A percentile compares a stretch with the other conserved stretches of the same genome.
Conservation (phyloP, 2,329 filamentous ascomycete species). For the Eutypella sp. region DNA sequence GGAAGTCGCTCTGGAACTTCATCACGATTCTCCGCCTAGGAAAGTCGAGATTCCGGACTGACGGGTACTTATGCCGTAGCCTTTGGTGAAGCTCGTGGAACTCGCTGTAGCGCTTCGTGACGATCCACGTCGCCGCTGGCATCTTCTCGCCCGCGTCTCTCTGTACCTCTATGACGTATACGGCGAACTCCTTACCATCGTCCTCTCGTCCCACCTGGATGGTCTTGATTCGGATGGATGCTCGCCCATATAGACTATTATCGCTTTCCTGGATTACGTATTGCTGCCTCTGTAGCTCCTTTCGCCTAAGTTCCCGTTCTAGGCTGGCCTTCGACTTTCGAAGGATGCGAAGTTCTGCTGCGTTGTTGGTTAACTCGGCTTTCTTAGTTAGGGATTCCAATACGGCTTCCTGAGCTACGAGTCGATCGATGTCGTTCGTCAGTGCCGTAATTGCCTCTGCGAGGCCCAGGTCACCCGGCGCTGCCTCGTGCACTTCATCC, state of each 20-base stretch:
- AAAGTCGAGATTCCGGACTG: conserved; percentile 85
- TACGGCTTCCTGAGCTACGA: conserved; percentile 82
- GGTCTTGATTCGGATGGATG: conserved; percentile 82
- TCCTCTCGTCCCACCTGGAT: conserved; percentile 90
- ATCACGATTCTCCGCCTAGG: conserved; percentile 88
- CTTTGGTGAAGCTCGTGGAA: conserved; percentile 94
- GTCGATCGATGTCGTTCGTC: conserved; percentile 85
- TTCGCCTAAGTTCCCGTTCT: conserved; percentile 84
- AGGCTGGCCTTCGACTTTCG: conserved; percentile 92
- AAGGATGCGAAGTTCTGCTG: conserved; percentile 83
- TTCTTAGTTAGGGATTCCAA: conserved; percentile 89
- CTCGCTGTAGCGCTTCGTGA: conserved; percentile 92
- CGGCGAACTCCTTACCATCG: conserved; percentile 86
- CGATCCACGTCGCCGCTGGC: conserved; percentile 90
- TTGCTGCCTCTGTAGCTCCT: conserved; percentile 93
- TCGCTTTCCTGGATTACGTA: conserved; percentile 98
- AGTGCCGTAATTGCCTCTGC: conserved; percentile 87
- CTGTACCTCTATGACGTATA: conserved; percentile 90
- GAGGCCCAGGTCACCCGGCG: conserved; percentile 86
- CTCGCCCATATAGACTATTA: conserved; percentile 90
- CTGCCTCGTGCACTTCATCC: conserved; percentile 88
- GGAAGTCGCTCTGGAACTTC: conserved; percentile 93
- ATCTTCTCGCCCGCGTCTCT: conserved; percentile 90
- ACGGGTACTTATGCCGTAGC: conserved; percentile 77
- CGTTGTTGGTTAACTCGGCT: conserved; percentile 95